A percentile compares a stretch with the other conserved stretches of the same genome.
phyloP scores from a whole-genome alignment of 2,329 filamentous ascomycete species.

The Beauveria brongniartii region DNA sequence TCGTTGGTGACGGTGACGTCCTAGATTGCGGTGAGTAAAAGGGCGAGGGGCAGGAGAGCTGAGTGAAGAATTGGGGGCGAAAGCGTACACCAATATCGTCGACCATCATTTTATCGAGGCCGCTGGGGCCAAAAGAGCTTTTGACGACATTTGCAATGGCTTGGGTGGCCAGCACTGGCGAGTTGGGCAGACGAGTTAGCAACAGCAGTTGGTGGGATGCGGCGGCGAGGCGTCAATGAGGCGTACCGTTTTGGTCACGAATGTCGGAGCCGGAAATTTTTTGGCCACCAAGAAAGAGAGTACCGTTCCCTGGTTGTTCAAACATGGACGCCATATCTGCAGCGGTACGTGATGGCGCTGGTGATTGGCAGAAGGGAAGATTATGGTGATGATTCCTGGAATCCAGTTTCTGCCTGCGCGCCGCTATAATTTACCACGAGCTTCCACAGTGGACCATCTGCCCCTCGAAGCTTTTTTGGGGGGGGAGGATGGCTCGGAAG shows the following conservation, averaged over 20 bases:
- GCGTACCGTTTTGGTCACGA: slow-evolving; percentile 84
- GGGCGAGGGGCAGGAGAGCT: slow-evolving; percentile 9
- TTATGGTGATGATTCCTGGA: neutral
- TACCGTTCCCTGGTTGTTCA: slow-evolving; percentile 90
- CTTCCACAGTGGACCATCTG: slow-evolving; percentile 12
- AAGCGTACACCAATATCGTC: slow-evolving; percentile 86
- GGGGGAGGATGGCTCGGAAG: neutral
- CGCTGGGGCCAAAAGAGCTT: slow-evolving; percentile 94
- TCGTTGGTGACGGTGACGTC: slow-evolving; percentile 99
- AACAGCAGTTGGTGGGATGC: neutral
- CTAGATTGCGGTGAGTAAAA: slow-evolving; percentile 32
- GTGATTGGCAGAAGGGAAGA: slow-evolving; percentile 4
- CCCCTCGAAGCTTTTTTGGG: slow-evolving; percentile 12
- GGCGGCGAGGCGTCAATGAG: slow-evolving; percentile 11
- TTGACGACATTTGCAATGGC: slow-evolving; percentile 98
- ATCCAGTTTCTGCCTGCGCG: slow-evolving; percentile 11
- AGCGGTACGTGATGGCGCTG: slow-evolving; percentile 1
- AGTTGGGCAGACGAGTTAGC: slow-evolving; percentile 14
- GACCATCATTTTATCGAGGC: slow-evolving; percentile 99
- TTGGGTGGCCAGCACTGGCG: slow-evolving; percentile 79
- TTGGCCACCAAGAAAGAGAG: slow-evolving; percentile 90
- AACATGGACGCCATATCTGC: slow-evolving; percentile 83
- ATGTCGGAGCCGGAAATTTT: slow-evolving; percentile 98
- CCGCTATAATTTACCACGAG: slow-evolving; percentile 10
- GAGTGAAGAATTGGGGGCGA: neutral